Conservation (phyloP, 2,329 filamentous ascomycete genomes). For the Fusarium anthophilum region DNA sequence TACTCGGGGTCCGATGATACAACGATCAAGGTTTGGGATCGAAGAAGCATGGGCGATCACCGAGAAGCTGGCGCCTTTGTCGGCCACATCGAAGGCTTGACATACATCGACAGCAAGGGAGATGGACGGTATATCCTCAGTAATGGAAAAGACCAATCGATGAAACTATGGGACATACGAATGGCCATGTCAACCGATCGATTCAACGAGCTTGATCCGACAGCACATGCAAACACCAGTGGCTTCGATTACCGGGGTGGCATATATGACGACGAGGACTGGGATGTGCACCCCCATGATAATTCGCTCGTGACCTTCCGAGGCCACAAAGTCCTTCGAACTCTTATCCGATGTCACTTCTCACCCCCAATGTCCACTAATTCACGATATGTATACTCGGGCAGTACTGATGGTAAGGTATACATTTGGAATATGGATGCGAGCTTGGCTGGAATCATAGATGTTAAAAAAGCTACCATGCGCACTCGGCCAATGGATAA, state of each 20-base stretch:
- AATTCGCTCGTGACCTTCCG: conserved; percentile 94
- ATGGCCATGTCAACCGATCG: conserved; percentile 83
- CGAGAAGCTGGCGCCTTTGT: conserved; percentile 74
- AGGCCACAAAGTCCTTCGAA: conserved; percentile 88
- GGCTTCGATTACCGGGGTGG: conserved; percentile 81
- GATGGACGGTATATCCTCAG: conserved; percentile 85
- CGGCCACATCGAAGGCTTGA: conserved; percentile 72
- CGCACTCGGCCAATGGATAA: conserved; percentile 67
- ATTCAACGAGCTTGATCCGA: conserved; percentile 65
- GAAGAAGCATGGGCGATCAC: conserved; percentile 87
- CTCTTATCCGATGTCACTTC: conserved; percentile 94
- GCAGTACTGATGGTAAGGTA: conserved; percentile 88
- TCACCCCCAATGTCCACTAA: conserved; percentile 87
- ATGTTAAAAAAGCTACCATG: conserved; percentile 77
- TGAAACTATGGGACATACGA: conserved; percentile 95
- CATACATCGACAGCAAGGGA: conserved; percentile 75
- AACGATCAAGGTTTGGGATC: conserved; percentile 95
- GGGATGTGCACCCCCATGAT: conserved; percentile 75
- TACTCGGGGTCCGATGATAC: conserved; percentile 97
- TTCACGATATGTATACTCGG: conserved; percentile 91
- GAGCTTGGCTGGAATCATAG: conserved; percentile 78
- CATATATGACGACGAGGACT: conserved; percentile 71
- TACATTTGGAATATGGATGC: conserved; percentile 95
- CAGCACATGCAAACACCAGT: conserved; percentile 61
- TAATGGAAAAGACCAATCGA: conserved; percentile 95